Evolutionary conservation across 768 basidiomycete genomes (phyloP).

Genomic region (Cantharellus anzutake): DNA sequence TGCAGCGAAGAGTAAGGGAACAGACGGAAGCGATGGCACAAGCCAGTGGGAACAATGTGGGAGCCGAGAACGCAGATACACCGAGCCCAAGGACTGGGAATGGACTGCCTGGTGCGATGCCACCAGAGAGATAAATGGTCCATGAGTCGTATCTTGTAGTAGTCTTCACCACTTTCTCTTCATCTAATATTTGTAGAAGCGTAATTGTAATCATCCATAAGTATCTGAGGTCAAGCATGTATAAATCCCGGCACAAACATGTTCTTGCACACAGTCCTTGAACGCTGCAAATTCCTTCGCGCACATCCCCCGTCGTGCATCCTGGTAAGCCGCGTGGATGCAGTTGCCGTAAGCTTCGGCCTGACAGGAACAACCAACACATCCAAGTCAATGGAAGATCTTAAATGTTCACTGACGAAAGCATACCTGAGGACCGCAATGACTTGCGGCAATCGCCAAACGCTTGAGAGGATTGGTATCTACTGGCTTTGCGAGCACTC

Average conservation of each 20-base stretch:
- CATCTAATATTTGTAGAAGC: slow-evolving; percentile 22
- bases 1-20: not conserved
- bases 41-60: not conserved
- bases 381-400: not conserved
- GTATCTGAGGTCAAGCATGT: not conserved
- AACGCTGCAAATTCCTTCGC: slow-evolving; percentile 70
- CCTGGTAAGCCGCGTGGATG: slow-evolving; percentile 62
- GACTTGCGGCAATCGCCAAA: slow-evolving; percentile 4
- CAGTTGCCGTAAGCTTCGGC: slow-evolving; percentile 79
- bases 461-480: slow-evolving; percentile 5
- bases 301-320: slow-evolving; percentile 71
- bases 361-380: slow-evolving; percentile 14
- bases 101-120: not conserved
- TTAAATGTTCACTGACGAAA: too few species aligned
- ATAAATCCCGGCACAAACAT: slow-evolving; percentile 32
- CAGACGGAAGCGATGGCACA: not conserved
- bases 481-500: slow-evolving; percentile 2
- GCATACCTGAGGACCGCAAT: slow-evolving; percentile 2
- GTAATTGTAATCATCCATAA: not conserved
- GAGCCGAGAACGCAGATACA: not conserved
- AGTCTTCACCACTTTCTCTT: slow-evolving; percentile 31
- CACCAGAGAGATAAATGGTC: not conserved
- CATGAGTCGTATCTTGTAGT: not conserved
- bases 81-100: not conserved
- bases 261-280: slow-evolving; percentile 53